These are phyloP conservation scores for Logfia minima DNA, from an alignment of 129 eudicot genomes.

Conservation along the genomic window DNA sequence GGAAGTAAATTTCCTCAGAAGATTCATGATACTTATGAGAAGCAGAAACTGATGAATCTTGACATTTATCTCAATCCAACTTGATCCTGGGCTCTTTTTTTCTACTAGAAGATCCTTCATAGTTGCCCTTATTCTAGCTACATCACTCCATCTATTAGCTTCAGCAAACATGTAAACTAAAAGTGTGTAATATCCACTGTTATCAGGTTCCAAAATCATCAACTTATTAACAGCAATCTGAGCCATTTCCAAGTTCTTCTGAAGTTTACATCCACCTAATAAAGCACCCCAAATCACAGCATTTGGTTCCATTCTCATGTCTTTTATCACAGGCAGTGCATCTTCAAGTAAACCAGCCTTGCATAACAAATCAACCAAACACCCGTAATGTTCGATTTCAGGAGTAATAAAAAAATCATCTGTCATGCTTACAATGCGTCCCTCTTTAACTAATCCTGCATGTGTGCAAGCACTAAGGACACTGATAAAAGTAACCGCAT, in stretches of 20 bases:
- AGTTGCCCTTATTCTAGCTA: constrained; percentile 51
- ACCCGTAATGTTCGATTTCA: constrained; percentile 77
- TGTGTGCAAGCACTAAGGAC: constrained; percentile 85
- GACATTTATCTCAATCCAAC: constrained; percentile 79
- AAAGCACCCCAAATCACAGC: constrained; percentile 84
- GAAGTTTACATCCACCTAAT: constrained; percentile 79
- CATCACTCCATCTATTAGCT: constrained; percentile 77
- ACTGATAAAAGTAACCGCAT: constrained; percentile 65
- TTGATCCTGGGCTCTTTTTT: constrained; percentile 71
- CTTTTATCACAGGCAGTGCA: constrained; percentile 55
- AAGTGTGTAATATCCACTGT: constrained; percentile 72
- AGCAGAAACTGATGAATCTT: constrained; percentile 74
- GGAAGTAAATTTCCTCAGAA: constrained; percentile 44
- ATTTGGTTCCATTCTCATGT: constrained; percentile 79
- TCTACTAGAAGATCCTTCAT: constrained; percentile 67
- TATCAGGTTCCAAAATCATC: constrained; percentile 68
- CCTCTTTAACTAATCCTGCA: constrained; percentile 61
- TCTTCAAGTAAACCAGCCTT: constrained; percentile 74
- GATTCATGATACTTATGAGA: constrained; percentile 67
- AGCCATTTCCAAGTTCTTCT: constrained; percentile 72
- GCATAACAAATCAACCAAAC: constrained; percentile 82
- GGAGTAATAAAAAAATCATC: constrained; percentile 51
- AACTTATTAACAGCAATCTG: constrained; percentile 53
- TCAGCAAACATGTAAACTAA: constrained; percentile 80
- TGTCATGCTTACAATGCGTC: constrained; percentile 39